Percentiles rank a stretch among this genome's conserved stretches.
Evolutionary conservation across 177 flowering plant genomes (phyloP).

Genomic region (Vitis hybrid): DNA sequence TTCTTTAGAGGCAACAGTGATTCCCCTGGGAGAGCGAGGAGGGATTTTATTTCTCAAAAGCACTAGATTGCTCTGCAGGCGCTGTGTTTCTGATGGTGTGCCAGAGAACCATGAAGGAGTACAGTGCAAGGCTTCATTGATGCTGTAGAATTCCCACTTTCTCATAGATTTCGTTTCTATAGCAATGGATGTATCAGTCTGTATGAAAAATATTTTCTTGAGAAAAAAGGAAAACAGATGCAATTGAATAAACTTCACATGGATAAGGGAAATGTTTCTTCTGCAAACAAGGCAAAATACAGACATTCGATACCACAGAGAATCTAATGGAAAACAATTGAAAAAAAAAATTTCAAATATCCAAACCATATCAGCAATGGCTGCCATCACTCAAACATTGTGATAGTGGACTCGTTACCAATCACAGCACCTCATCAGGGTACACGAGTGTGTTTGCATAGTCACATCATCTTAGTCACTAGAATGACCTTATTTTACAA

Average conservation of each 20-base stretch:
- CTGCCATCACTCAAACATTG: neutral
- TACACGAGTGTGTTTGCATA: neutral
- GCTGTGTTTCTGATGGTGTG: conserved; percentile 15
- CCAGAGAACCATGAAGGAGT: conserved; percentile 32
- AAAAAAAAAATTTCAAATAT: neutral
- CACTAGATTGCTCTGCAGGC: conserved; percentile 14
- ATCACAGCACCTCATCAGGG: neutral
- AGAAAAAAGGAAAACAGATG: neutral
- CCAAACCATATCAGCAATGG: neutral
- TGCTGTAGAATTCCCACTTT: conserved; percentile 33
- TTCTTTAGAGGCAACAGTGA: conserved; percentile 9
- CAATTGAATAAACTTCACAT: neutral
- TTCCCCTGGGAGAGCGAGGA: conserved; percentile 5
- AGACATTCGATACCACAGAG: neutral
- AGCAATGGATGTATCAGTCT: conserved; percentile 36
- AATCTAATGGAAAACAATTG: neutral
- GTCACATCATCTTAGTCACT: neutral
- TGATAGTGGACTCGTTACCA: neutral
- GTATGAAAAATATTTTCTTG: conserved; percentile 3
- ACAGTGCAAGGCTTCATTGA: conserved; percentile 23
- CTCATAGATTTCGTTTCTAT: conserved; percentile 32
- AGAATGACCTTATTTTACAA: neutral
- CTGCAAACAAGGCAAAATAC: neutral
- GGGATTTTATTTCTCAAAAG: conserved; percentile 3
- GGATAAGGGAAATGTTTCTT: neutral